Percentiles rank a stretch among this genome's conserved stretches.
Evolutionary conservation across 176 grass and related monocot genomes (phyloP).

Genomic region (Oryza longistaminata): DNA sequence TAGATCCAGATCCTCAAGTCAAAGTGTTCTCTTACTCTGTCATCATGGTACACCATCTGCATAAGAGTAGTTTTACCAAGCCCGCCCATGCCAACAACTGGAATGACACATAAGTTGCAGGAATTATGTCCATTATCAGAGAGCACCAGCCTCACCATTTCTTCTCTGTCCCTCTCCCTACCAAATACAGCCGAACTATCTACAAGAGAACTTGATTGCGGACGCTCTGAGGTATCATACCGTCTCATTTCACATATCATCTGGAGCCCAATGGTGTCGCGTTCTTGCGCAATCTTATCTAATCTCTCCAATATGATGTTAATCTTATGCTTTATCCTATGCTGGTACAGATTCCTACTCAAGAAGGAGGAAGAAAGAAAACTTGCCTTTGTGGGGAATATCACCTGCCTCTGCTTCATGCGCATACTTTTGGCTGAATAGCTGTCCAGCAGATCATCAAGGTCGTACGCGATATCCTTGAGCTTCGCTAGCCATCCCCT

Average conservation of each 20-base stretch:
- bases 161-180: slow-evolving; percentile 58
- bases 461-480: slow-evolving; percentile 64
- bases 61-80: slow-evolving; percentile 73
- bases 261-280: slow-evolving; percentile 55
- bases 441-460: slow-evolving; percentile 75
- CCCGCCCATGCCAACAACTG: slow-evolving; percentile 66
- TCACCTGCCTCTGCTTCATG: slow-evolving; percentile 35
- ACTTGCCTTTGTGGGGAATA: slow-evolving; percentile 35
- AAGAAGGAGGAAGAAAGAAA: slow-evolving; percentile 34
- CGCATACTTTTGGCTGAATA: slow-evolving; percentile 37
- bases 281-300: slow-evolving; percentile 56
- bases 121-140: slow-evolving; percentile 45
- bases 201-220: slow-evolving; percentile 64
- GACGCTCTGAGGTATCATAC: slow-evolving; percentile 39
- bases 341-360: slow-evolving; percentile 40
- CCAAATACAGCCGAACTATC: slow-evolving; percentile 64
- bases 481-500: slow-evolving; percentile 63
- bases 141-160: slow-evolving; percentile 55
- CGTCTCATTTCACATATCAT: slow-evolving; percentile 48
- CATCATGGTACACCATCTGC: slow-evolving; percentile 64
- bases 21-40: slow-evolving; percentile 57
- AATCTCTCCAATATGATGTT: slow-evolving; percentile 55
- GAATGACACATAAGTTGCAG: slow-evolving; percentile 57
- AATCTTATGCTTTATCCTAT: slow-evolving; percentile 50
- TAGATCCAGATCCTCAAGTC: slow-evolving; percentile 60